Conservation (phyloP, 352 stramenopile genomes). For the Globisporangium megalacanthum region DNA sequence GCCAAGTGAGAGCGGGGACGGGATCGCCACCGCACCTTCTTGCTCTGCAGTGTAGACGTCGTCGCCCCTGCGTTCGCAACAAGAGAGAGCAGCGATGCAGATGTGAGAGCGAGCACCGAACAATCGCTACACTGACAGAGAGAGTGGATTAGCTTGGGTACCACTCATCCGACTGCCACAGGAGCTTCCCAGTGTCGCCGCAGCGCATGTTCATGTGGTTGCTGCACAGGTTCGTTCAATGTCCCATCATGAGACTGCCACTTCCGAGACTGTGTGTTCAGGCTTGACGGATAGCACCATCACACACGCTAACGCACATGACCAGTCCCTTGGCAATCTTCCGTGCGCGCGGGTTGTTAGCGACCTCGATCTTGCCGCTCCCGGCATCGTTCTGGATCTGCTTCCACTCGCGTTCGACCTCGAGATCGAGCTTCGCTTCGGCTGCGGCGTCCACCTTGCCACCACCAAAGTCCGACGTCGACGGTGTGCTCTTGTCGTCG, state of each 20-base stretch:
- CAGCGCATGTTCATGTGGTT: constrained; percentile 90
- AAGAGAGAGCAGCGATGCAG: not conserved
- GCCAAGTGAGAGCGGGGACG: not conserved
- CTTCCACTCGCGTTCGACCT: constrained; percentile 84
- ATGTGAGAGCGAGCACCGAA: not conserved
- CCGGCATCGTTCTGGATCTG: constrained; percentile 51
- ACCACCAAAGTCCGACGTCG: constrained; percentile 21
- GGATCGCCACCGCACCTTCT: constrained; percentile 37
- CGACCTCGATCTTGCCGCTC: constrained; percentile 60
- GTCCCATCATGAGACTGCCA: too few relatives aligned
- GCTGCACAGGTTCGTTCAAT: constrained; percentile 18
- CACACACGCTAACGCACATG: constrained; percentile 32
- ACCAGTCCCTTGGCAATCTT: constrained; percentile 67
- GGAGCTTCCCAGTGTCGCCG: constrained; percentile 64
- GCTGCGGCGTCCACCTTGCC: constrained; percentile 38
- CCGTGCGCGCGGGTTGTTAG: constrained; percentile 55
- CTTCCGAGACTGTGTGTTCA: too few relatives aligned
- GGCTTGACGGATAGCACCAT: too few relatives aligned
- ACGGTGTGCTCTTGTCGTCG: constrained; percentile 36
- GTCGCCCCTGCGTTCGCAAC: constrained; percentile 30
- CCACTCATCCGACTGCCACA: constrained; percentile 86
- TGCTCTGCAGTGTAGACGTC: constrained; percentile 69
- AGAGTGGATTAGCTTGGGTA: constrained; percentile 7
- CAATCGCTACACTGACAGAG: too few relatives aligned
- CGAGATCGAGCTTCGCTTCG: constrained; percentile 73